Conservation (phyloP, 2,329 filamentous ascomycete species). For the Madurella mycetomatis region DNA sequence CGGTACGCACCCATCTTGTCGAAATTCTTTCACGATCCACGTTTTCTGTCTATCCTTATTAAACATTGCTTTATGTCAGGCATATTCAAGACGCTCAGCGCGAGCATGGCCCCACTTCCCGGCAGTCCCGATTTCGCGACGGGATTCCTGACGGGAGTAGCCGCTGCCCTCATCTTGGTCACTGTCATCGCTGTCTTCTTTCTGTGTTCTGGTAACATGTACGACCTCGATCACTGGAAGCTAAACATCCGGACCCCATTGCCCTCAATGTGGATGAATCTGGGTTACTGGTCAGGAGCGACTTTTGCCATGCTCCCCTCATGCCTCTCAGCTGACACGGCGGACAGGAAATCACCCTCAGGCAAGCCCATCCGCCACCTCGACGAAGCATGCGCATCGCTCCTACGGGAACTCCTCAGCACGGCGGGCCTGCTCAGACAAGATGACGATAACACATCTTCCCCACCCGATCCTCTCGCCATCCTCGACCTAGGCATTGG, state of each 20-base stretch:
- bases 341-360: no score
- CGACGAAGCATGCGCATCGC: not conserved
- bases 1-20: no score
- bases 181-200: not conserved
- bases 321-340: no score
- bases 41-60: not conserved
- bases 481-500: constrained; percentile 7
- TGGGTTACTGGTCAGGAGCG: constrained; percentile 1
- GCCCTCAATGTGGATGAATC: constrained; percentile 6
- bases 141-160: not conserved
- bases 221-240: constrained; percentile 11
- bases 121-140: not conserved
- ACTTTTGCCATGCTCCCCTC: no score
- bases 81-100: not conserved
- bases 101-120: not conserved
- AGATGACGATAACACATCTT: not conserved
- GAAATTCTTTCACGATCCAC: no score
- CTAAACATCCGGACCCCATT: constrained; percentile 1
- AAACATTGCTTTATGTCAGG: no score
- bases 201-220: not conserved
- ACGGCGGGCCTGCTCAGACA: not conserved
- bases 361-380: not conserved
- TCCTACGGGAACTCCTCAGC: not conserved
- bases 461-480: not conserved
- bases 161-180: not conserved